Evolutionary conservation across 2,329 filamentous ascomycete species (phyloP), one percentile per base, ranked within the genome.

Genomic region (Fonsecaea pedrosoi): DNA sequence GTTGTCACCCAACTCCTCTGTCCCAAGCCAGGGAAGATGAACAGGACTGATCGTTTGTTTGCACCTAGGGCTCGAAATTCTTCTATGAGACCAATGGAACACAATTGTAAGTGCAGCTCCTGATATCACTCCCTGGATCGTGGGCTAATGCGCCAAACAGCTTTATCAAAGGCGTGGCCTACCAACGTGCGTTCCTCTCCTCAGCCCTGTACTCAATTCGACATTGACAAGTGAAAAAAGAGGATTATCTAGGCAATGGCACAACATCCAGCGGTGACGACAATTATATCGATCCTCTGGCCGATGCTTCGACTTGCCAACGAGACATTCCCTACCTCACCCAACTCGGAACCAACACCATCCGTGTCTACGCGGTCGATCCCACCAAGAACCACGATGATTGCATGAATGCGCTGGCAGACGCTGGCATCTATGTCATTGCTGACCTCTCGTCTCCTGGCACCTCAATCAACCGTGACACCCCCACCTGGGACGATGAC

Each of bases 331-430:
- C 92, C 55, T 87, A 91, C 74, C 85, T 99, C 72, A 78, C 86
- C 77, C 83, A 92, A 78, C 86, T 97, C 69, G 85, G 88, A 70
- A 97, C 93, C 80, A 99, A 99, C 83, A 89, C 89, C 74, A 94
- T 99, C 79, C 94, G 95, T 80, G 94, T 95, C 64, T 99, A 99
- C 79, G 93, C 94, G 74, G 88, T 98, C 75, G 87, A 98, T 82
- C 92, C 94, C 30, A 87, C 84, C 15, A 79, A 84, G 72, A 85
- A 96, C 81, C 95, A 99, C 83, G 84, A 85, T 62, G 85, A 84
- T 60, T 98, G 95, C 83, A 97, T 99, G 94, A 83, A 85, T 73
- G 79, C 92, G 71, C 87, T 99, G 58, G 85, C 90, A 65, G 87
- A 91, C 67, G 91, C 91, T 64, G 94, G 93, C 76, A 98, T 99